Conservation (phyloP, 768 basidiomycete species). For the Auriscalpium orientale region DNA sequence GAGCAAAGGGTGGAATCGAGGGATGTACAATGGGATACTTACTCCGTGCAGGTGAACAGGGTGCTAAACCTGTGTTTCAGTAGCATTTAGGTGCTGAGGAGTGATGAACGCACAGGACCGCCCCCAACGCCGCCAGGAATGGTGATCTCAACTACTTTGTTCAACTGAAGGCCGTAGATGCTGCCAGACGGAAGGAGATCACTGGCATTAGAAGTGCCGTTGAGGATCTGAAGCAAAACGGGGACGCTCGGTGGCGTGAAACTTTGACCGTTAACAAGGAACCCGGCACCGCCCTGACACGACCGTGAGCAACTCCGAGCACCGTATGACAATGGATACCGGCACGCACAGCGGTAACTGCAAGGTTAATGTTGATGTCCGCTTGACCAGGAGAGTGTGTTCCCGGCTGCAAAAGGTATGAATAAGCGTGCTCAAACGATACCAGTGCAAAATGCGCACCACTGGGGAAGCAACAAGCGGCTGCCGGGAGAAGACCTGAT, state of each 20-base stretch:
- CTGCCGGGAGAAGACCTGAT: not conserved
- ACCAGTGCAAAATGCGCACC: not conserved
- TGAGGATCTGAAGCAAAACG: slow-evolving; percentile 43
- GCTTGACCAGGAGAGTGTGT: slow-evolving; percentile 7
- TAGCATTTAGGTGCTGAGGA: not conserved
- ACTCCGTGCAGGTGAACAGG: slow-evolving; percentile 9
- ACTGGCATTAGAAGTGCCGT: slow-evolving; percentile 30
- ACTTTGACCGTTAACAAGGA: slow-evolving; percentile 29
- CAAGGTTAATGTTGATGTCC: slow-evolving; percentile 15
- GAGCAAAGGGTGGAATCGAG: not conserved
- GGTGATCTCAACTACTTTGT: not conserved
- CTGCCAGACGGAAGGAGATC: slow-evolving; percentile 26
- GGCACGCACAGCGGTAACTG: slow-evolving; percentile 6
- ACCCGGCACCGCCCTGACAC: not conserved
- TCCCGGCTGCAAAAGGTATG: slow-evolving; percentile 5
- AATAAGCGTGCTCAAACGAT: not conserved
- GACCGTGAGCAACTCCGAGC: not conserved
- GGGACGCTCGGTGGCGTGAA: slow-evolving; percentile 32
- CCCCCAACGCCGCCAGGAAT: not conserved
- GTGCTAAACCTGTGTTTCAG: not conserved
- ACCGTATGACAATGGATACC: too few relatives aligned
- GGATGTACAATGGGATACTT: not conserved
- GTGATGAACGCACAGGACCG: not conserved
- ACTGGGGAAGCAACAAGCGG: not conserved
- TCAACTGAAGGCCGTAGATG: not conserved